Conservation (phyloP, 129 eudicot species). For the Centella asiatica region DNA sequence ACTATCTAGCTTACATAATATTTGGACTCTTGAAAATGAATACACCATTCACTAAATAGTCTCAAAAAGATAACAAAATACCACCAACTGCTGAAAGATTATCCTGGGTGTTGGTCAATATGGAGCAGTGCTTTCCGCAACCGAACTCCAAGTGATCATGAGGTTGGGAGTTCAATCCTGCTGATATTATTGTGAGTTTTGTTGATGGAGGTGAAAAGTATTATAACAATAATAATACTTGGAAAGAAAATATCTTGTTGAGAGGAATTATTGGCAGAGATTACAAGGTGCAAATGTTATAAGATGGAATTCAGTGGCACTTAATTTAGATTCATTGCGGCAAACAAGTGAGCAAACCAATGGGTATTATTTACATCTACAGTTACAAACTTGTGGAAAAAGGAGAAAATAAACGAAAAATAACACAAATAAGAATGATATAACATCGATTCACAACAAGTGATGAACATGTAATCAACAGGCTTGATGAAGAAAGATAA, state of each 20-base stretch:
- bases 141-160: no score
- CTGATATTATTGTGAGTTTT: no score
- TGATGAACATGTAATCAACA: background rate
- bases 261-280: no score
- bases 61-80: background rate
- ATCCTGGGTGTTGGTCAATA: no score
- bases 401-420: background rate
- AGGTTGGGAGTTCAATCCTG: no score
- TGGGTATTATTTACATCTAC: background rate
- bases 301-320: background rate
- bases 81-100: no score
- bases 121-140: no score
- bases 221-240: no score
- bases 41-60: background rate
- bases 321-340: background rate
- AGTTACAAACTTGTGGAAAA: conserved; percentile 1
- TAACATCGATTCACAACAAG: background rate
- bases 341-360: background rate
- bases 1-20: background rate
- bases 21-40: background rate
- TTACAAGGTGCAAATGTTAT: background rate
- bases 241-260: no score
- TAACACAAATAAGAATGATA: background rate
- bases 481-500: background rate
- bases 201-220: no score